Evolutionary conservation across 1,139 yeast species (phyloP).

Genomic region (Saccharomycopsis hybrid): DNA sequence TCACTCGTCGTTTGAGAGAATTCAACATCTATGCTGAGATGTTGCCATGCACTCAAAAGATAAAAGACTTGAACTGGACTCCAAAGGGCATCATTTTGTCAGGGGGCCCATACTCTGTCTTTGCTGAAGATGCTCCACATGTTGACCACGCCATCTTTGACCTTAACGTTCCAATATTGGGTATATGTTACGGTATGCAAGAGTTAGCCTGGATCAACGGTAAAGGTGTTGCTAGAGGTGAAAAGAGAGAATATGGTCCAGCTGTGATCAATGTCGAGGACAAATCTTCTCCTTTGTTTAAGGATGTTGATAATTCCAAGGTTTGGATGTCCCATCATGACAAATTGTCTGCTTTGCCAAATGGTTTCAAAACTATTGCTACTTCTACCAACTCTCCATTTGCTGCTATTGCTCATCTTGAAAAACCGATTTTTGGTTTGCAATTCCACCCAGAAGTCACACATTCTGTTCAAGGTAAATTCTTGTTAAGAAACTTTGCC

Average conservation of each 20-base stretch:
- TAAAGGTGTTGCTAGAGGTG: conserved; percentile 92
- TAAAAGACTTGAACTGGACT: conserved; percentile 82
- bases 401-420: conserved; percentile 82
- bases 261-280: conserved; percentile 81
- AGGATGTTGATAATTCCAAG: conserved; percentile 78
- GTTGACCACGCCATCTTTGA: conserved; percentile 92
- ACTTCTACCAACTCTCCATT: conserved; percentile 90
- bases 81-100: conserved; percentile 96
- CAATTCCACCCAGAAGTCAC: conserved; percentile 99
- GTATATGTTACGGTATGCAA: conserved; percentile 99
- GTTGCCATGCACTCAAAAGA: conserved; percentile 98
- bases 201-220: conserved; percentile 98
- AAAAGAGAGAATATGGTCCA: conserved; percentile 97
- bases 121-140: conserved; percentile 93
- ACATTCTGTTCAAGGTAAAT: conserved; percentile 88
- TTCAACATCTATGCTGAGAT: conserved; percentile 97
- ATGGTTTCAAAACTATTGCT: conserved; percentile 85
- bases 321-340: conserved; percentile 99
- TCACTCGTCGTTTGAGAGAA: conserved; percentile 96
- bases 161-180: conserved; percentile 87
- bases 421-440: conserved; percentile 78
- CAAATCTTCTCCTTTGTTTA: conserved; percentile 61
- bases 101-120: conserved; percentile 98
- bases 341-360: conserved; percentile 85
- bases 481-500: conserved; percentile 84